Percentiles rank a stretch among this genome's conserved stretches.
phyloP scores from a whole-genome alignment of 805 yeast genomes.

The Teunomyces gatunensis region DNA sequence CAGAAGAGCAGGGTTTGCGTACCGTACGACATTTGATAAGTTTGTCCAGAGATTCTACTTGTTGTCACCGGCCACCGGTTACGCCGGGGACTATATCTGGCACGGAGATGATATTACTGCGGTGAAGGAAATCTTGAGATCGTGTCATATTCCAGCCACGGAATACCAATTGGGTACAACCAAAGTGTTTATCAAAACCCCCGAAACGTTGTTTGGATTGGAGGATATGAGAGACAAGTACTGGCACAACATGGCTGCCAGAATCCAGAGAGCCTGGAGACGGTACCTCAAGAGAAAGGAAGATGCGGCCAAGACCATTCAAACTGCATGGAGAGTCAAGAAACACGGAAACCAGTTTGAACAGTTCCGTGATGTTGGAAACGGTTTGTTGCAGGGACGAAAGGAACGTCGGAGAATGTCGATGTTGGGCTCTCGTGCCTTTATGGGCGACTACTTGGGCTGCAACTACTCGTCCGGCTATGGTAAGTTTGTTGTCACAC shows the following conservation, averaged over 20 bases:
- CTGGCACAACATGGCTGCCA: slow-evolving; percentile 98
- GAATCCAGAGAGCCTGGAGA: slow-evolving; percentile 97
- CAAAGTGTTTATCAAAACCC: slow-evolving; percentile 92
- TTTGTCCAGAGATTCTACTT: slow-evolving; percentile 93
- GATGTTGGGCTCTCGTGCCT: slow-evolving; percentile 81
- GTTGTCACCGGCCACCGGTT: slow-evolving; percentile 83
- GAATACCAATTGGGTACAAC: slow-evolving; percentile 92
- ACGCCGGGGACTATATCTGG: slow-evolving; percentile 76
- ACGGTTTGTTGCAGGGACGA: slow-evolving; percentile 61
- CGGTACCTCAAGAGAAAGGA: slow-evolving; percentile 73
- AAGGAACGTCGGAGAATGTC: slow-evolving; percentile 91
- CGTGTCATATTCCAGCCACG: slow-evolving; percentile 64
- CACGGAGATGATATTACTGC: slow-evolving; percentile 54
- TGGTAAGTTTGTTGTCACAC: slow-evolving; percentile 72
- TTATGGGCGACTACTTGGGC: slow-evolving; percentile 89
- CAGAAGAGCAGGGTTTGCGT: slow-evolving; percentile 98
- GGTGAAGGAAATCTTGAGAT: slow-evolving; percentile 47
- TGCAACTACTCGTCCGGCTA: slow-evolving; percentile 68
- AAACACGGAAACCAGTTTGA: slow-evolving; percentile 80
- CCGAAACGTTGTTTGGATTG: slow-evolving; percentile 91
- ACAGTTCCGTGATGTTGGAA: slow-evolving; percentile 83
- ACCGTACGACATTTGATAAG: slow-evolving; percentile 93
- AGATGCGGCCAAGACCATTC: slow-evolving; percentile 81
- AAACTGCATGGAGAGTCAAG: slow-evolving; percentile 77
- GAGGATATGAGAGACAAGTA: slow-evolving; percentile 96